phyloP scores from a whole-genome alignment of 805 yeast genomes.

The Nakazawaea wickerhamii region DNA sequence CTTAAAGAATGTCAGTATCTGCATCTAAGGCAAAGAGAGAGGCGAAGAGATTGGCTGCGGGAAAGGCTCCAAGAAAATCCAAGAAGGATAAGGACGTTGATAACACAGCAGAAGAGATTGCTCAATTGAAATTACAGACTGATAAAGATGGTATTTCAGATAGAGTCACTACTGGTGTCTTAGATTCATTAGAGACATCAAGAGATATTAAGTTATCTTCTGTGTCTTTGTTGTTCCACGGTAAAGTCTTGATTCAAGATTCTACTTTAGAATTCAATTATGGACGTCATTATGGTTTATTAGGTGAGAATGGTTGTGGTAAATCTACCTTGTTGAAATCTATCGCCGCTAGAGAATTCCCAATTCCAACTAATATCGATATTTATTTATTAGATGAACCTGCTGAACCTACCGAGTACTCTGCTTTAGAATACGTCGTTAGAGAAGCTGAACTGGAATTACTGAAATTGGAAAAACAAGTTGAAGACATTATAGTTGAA shows the following conservation, averaged over 20 bases:
- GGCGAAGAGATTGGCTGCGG: constrained; percentile 88
- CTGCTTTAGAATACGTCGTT: constrained; percentile 95
- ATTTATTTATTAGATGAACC: constrained; percentile 94
- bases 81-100: constrained; percentile 49
- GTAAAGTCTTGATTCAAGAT: constrained; percentile 93
- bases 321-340: constrained; percentile 93
- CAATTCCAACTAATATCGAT: constrained; percentile 89
- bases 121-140: constrained; percentile 84
- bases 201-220: constrained; percentile 92
- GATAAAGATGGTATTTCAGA: constrained; percentile 93
- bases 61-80: constrained; percentile 61
- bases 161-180: constrained; percentile 96
- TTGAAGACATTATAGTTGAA: constrained; percentile 80
- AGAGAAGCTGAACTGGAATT: constrained; percentile 93
- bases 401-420: constrained; percentile 86
- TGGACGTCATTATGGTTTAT: constrained; percentile 95
- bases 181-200: constrained; percentile 82
- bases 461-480: constrained; percentile 83
- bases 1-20: constrained; percentile 47
- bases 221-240: constrained; percentile 91
- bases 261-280: constrained; percentile 87
- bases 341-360: constrained; percentile 92
- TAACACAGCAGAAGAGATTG: constrained; percentile 67
- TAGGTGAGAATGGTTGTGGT: constrained; percentile 99
- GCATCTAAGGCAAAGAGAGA: constrained; percentile 98